Evolutionary conservation across 257 asterid genomes (phyloP).

Genomic region (Nicotiana otophora): DNA sequence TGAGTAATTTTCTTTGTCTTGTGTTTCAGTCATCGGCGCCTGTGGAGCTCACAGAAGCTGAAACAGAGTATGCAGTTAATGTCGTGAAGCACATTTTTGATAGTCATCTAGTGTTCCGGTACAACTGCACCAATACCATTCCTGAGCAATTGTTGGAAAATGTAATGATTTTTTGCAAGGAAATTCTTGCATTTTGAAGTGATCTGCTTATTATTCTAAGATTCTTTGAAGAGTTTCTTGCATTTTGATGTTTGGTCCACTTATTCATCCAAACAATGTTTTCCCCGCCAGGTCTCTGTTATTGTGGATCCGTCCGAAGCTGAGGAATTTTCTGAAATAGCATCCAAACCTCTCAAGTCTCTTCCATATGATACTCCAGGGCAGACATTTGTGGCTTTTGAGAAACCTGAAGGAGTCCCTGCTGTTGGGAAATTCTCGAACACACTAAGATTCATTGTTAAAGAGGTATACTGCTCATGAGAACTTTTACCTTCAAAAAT

Average conservation of each 20-base stretch:
- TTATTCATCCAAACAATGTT: neutral
- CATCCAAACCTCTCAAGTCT: constrained; percentile 64
- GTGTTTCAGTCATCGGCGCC: constrained; percentile 81
- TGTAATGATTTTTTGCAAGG: constrained; percentile 30
- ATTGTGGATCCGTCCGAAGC: constrained; percentile 96
- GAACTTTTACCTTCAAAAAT: neutral
- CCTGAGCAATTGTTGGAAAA: constrained; percentile 91
- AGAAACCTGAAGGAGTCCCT: constrained; percentile 87
- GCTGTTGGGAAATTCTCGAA: constrained; percentile 92
- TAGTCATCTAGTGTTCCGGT: constrained; percentile 83
- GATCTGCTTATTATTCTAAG: neutral
- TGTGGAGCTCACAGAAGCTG: constrained; percentile 99
- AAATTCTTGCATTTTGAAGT: neutral
- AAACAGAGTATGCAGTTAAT: constrained; percentile 96
- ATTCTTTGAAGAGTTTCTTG: neutral
- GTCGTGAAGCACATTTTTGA: constrained; percentile 96
- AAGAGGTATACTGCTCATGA: constrained; percentile 57
- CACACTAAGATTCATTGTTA: constrained; percentile 71
- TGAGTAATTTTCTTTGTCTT: neutral
- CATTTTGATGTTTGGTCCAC: too few species aligned
- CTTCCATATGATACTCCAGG: constrained; percentile 92
- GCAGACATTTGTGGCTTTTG: constrained; percentile 91
- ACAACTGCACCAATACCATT: constrained; percentile 94
- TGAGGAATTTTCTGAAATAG: constrained; percentile 89
- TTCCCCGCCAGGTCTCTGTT: constrained; percentile 65